Base-by-base conservation (phyloP, 306 rosid genomes). In the Vigna reflexopilosa region DNA sequence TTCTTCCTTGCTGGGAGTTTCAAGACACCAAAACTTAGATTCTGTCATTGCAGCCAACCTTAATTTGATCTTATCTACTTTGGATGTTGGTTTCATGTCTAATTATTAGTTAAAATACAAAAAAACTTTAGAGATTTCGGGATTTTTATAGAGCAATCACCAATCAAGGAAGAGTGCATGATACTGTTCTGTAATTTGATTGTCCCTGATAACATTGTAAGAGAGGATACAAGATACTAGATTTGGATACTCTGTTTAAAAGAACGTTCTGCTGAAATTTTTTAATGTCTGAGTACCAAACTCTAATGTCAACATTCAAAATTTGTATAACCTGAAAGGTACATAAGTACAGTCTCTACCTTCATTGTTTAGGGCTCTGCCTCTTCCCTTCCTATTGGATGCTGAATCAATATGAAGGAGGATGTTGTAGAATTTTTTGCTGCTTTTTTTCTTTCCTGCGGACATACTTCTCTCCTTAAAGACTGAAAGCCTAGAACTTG, bases 141-240 rank as follows among this genome's bases (percentile, higher is more conserved):
- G 66, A 65, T 28, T 70, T 50, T 54, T 68, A 16, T 56, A 26
- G 58, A 36, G 49, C 17, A 50, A 56, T 76, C 22, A 49, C 48
- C 63, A 38, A 68, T 59, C 57, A 82, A 51, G 75, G 71, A 72
- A 17, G 42, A 13, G 49, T 51, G 32, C 55, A 55, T 66, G 59
- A 51, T 49, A 11, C 75, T 72, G 79, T 48, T 64, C 45, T 38
- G 73, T 42, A 68, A 61, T 45, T 57, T 78, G 61, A 72, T 67
- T 19, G 56, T 40, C 49, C 54, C 15, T 17, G 10, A 30, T 56
- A 78, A 50, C 55, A 73, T 48, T 65, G 70, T 30, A 40, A 28
- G 19, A 77, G 45, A 50, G 36, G 68, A 47, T 52, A 57, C 61
- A 40, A 36, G 32, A 65, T 40, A 40, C 40, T 65, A 65, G 69